A percentile compares a stretch with the other conserved stretches of the same genome.
Conservation (phyloP, 352 stramenopile genomes). For the Phytophthora citrophthora region DNA sequence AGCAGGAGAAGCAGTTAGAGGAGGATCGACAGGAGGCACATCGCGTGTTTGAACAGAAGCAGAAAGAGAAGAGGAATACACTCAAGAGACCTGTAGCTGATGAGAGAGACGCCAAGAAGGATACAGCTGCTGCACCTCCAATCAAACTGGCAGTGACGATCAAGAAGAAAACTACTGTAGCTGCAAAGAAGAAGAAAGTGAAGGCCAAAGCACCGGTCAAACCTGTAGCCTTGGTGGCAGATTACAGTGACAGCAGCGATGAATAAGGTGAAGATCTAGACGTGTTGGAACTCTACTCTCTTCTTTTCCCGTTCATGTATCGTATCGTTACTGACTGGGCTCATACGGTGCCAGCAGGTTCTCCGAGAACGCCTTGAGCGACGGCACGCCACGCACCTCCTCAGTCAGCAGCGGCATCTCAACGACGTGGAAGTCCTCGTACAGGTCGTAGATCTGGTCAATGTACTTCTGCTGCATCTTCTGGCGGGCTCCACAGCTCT, state of each 20-base stretch:
- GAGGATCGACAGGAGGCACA: slow-evolving; percentile 57
- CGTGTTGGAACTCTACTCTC: slow-evolving; percentile 1
- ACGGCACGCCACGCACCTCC: slow-evolving; percentile 96
- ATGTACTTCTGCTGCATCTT: slow-evolving; percentile 99
- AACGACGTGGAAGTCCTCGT: slow-evolving; percentile 99
- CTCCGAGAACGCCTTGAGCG: slow-evolving; percentile 94
- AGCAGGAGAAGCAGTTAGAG: slow-evolving; percentile 54
- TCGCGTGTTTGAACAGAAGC: slow-evolving; percentile 58
- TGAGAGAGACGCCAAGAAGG: slow-evolving; percentile 14
- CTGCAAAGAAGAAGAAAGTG: slow-evolving; percentile 37
- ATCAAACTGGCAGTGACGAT: slow-evolving; percentile 43
- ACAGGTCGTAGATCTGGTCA: slow-evolving; percentile 99
- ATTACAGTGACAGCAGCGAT: slow-evolving; percentile 82
- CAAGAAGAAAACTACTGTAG: slow-evolving; percentile 38
- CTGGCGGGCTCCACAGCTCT: slow-evolving; percentile 96
- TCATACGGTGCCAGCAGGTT: slow-evolving; percentile 95
- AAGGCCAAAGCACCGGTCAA: slow-evolving; percentile 43
- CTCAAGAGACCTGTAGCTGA: slow-evolving; percentile 33
- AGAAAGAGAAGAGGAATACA: slow-evolving; percentile 34
- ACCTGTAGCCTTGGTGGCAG: slow-evolving; percentile 65
- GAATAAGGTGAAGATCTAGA: slow-evolving; percentile 35
- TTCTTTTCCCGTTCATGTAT: slow-evolving; percentile 2
- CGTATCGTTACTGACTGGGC: slow-evolving; percentile 51
- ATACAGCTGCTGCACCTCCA: slow-evolving; percentile 15
- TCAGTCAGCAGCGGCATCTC: slow-evolving; percentile 99